Conservation (phyloP, 2,329 filamentous ascomycete genomes). For the Acephala macrosclerotiorum region DNA sequence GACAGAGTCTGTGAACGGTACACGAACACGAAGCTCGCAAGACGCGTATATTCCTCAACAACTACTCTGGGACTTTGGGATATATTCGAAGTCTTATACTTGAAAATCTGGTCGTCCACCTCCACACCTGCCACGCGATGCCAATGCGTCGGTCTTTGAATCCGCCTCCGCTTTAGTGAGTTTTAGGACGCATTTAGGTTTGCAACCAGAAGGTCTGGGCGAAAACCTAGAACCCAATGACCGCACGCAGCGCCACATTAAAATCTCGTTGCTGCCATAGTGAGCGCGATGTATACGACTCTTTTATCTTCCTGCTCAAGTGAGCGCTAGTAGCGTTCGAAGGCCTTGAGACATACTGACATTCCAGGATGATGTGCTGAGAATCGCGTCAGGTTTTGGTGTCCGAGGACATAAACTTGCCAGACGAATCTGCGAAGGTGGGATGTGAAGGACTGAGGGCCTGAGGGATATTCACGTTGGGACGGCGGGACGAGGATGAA, state of each 20-base stretch:
- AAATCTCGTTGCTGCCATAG: background rate
- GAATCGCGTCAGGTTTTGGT: background rate
- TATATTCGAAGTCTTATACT: too few relatives aligned
- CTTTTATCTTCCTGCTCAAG: background rate
- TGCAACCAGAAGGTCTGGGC: conserved; percentile 5
- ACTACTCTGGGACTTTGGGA: too few relatives aligned
- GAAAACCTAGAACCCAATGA: conserved; percentile 4
- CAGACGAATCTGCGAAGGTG: background rate
- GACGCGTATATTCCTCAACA: too few relatives aligned
- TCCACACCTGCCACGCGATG: too few relatives aligned
- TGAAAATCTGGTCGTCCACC: too few relatives aligned
- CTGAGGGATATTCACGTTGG: background rate
- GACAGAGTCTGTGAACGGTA: too few relatives aligned
- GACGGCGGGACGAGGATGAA: background rate
- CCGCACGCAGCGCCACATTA: background rate
- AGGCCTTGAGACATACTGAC: background rate
- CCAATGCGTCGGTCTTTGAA: too few relatives aligned
- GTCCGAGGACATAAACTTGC: background rate
- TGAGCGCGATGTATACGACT: background rate
- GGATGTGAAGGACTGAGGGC: background rate
- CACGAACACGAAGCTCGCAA: too few relatives aligned
- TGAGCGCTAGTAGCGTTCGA: background rate
- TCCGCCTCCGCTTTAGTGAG: background rate
- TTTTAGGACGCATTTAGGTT: conserved; percentile 1
- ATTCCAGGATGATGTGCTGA: background rate